Evolutionary conservation across 164 flowering plant species (phyloP), one percentile per base, ranked within the genome.

Genomic region (Umbellularia californica): DNA sequence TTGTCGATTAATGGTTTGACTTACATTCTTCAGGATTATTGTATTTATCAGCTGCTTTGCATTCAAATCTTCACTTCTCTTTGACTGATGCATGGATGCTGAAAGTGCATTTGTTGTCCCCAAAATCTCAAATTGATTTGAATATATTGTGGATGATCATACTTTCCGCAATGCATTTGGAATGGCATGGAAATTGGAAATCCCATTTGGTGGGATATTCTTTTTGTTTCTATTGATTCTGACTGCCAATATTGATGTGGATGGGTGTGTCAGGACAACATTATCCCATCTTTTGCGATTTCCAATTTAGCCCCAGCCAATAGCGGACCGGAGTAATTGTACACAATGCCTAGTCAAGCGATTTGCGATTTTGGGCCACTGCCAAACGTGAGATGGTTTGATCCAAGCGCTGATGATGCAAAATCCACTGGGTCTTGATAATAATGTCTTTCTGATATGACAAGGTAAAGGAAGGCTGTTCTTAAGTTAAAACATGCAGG

Each of bases 381-480:
- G 17, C 5, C n/a, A 55, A 55, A 55, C 20, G n/a, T 55, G 60
- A 64, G 67, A 28, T 1, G 71, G 9, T 69, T 47, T 69, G 2
- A 69, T 41, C 27, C 2, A 3, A 69, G 52, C 0, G 24, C 55
- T 41, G 28, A 52, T 69, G 55, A 69, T 69, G 55, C 55, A 50
- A 47, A 41, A 7, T 69, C 23, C 27, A 41, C n/a, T n/a, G 14
- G 17, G 71, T 50, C 71, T 28, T 69, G 15, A 41, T 41, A 69
- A 69, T 69, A 69, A 69, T 22, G 27, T 20, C 24, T 69, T 69
- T 47, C 52, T 47, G 71, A 41, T 69, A 58, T 10, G 23, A 41
- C 50, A 9, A 47, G 47, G 24, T 64, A 12, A 28, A 35, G 19
- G 69, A 67, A 33, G 50, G 17, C 22, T 2, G 22, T 69, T 22